These are phyloP conservation scores for Trichodelitschia bisporula DNA, from an alignment of 495 filamentous ascomycete genomes.

Conservation along the genomic window DNA sequence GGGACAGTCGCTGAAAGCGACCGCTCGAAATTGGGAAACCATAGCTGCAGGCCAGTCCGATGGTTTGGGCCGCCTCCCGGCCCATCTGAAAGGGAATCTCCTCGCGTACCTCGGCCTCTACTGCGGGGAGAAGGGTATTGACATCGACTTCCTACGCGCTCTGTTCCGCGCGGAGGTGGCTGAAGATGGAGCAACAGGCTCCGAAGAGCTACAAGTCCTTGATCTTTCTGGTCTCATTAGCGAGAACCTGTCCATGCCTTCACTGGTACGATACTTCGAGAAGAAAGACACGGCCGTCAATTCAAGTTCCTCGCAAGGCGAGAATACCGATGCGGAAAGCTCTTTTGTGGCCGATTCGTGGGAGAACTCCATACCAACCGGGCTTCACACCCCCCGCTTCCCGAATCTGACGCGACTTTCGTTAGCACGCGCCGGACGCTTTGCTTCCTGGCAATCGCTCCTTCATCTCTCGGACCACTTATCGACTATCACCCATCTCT, in stretches of 20 bases:
- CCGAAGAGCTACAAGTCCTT: constrained; percentile 29
- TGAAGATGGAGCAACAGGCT: constrained; percentile 14
- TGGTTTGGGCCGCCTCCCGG: constrained; percentile 37
- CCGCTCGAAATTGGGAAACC: constrained; percentile 46
- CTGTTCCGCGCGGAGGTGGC: constrained; percentile 14
- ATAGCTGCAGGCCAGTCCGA: constrained; percentile 40
- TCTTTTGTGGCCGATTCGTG: no score
- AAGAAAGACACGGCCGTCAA: no score
- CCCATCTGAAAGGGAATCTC: constrained; percentile 31
- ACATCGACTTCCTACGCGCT: constrained; percentile 17
- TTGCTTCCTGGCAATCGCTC: constrained; percentile 38
- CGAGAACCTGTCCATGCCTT: background rate
- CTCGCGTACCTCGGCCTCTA: constrained; percentile 37
- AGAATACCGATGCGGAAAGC: no score
- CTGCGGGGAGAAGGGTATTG: constrained; percentile 21
- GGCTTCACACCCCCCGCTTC: constrained; percentile 15
- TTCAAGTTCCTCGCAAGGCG: no score
- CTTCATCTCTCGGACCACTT: constrained; percentile 34
- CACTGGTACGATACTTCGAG: constrained; percentile 28
- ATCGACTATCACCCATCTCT: constrained; percentile 47
- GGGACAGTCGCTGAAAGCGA: constrained; percentile 28
- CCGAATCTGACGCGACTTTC: constrained; percentile 26
- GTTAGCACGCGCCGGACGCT: constrained; percentile 24
- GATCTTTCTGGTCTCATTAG: constrained; percentile 31
- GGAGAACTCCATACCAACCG: no score